These are phyloP conservation scores for Alternaria sp. DNA, from an alignment of 2,329 filamentous ascomycete species.

Conservation along the genomic window DNA sequence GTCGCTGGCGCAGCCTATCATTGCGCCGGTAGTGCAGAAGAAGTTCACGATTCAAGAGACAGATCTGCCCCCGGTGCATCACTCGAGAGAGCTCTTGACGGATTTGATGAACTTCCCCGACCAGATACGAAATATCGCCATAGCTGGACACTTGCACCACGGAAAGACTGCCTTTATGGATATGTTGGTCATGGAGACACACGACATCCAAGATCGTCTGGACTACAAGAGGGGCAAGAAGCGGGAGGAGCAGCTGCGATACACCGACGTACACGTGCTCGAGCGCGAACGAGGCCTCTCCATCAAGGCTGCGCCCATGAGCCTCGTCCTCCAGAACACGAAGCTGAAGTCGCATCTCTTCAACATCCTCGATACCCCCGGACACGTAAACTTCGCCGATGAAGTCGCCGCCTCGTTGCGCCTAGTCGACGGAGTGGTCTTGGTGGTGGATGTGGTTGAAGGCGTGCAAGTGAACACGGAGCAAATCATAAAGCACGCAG, in stretches of 20 bases:
- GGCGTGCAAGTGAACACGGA: constrained; percentile 99
- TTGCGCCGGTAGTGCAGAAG: constrained; percentile 90
- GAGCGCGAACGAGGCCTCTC: constrained; percentile 91
- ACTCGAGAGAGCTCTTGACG: constrained; percentile 89
- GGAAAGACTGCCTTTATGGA: constrained; percentile 99
- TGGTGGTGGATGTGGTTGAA: constrained; percentile 95
- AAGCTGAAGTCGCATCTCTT: constrained; percentile 94
- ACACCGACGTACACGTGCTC: constrained; percentile 89
- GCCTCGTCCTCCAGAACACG: constrained; percentile 82
- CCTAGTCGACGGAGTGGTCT: constrained; percentile 86
- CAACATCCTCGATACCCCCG: constrained; percentile 94
- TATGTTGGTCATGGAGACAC: constrained; percentile 95
- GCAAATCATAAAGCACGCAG: constrained; percentile 94
- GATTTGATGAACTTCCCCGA: constrained; percentile 96
- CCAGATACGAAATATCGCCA: constrained; percentile 88
- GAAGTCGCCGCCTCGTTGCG: constrained; percentile 90
- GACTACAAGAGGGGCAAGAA: constrained; percentile 82
- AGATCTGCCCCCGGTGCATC: constrained; percentile 86
- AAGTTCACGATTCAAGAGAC: constrained; percentile 95
- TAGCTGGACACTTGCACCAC: constrained; percentile 93
- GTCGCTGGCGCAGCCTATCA: constrained; percentile 87
- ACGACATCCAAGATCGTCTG: constrained; percentile 79
- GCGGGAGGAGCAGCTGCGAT: constrained; percentile 87
- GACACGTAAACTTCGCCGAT: constrained; percentile 98
- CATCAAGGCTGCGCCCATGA: constrained; percentile 94